These are phyloP conservation scores for Macrotyloma uniflorum DNA, from an alignment of 306 rosid species.

Conservation along the genomic window DNA sequence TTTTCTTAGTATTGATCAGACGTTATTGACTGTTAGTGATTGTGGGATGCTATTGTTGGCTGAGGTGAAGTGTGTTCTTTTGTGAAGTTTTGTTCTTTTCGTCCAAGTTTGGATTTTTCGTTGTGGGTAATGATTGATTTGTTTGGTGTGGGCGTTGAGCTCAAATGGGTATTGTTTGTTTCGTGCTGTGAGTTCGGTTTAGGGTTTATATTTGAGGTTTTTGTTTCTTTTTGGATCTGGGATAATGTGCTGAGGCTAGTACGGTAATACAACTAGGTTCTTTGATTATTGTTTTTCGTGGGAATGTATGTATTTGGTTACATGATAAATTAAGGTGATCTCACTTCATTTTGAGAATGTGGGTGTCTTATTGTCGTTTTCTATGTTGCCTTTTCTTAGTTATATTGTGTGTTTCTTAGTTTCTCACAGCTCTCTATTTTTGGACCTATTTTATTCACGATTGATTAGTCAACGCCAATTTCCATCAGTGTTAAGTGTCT, in stretches of 20 bases:
- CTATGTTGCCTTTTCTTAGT: not conserved
- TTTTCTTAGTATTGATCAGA: slow-evolving; percentile 12
- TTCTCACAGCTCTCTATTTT: not conserved
- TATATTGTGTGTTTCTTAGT: not conserved
- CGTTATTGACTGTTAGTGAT: slow-evolving; percentile 29
- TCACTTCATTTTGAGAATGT: slow-evolving; percentile 18
- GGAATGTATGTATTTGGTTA: not conserved
- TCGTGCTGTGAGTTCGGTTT: slow-evolving; percentile 28
- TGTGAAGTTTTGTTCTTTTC: not conserved
- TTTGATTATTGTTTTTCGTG: not conserved
- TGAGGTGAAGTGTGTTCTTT: not conserved
- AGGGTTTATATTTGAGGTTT: slow-evolving; percentile 58
- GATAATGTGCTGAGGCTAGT: slow-evolving; percentile 29
- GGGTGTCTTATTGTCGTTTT: slow-evolving; percentile 14
- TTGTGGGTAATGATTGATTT: slow-evolving; percentile 11
- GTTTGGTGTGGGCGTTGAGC: not conserved
- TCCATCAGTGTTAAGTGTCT: slow-evolving; percentile 5
- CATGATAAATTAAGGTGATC: slow-evolving; percentile 18
- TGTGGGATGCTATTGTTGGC: not conserved
- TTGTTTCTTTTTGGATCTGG: slow-evolving; percentile 37
- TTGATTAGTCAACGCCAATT: slow-evolving; percentile 15
- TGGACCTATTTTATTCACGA: slow-evolving; percentile 14
- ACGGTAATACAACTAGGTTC: not conserved
- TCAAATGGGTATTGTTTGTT: slow-evolving; percentile 34
- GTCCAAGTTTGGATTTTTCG: slow-evolving; percentile 7